Conservation (phyloP, 345 rosid species). For the Anastatica hierochuntica region DNA sequence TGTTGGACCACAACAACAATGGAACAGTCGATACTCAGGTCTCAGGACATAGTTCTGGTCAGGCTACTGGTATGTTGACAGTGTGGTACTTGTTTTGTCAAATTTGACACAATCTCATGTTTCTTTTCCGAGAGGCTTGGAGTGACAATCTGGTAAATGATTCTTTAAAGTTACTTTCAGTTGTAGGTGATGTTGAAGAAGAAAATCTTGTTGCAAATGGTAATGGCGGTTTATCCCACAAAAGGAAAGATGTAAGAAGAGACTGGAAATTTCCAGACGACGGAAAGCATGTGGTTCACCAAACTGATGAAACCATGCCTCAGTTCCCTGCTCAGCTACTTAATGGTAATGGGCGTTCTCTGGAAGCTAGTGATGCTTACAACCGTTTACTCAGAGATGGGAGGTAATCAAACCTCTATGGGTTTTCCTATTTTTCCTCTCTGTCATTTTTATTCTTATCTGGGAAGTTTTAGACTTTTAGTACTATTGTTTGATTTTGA, state of each 20-base stretch:
- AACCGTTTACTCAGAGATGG: slow-evolving; percentile 50
- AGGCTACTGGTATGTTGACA: slow-evolving; percentile 44
- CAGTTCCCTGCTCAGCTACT: slow-evolving; percentile 24
- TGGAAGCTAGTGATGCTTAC: slow-evolving; percentile 35
- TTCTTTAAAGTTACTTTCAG: slow-evolving; percentile 10
- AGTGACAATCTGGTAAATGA: no score
- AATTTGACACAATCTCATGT: no score
- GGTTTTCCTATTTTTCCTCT: slow-evolving; percentile 1
- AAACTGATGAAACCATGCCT: slow-evolving; percentile 24
- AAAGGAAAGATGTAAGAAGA: slow-evolving; percentile 26
- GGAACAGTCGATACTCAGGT: slow-evolving; percentile 23
- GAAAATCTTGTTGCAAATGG: slow-evolving; percentile 22
- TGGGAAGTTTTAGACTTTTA: slow-evolving; percentile 1
- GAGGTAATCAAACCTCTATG: slow-evolving; percentile 40
- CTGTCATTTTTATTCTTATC: background rate
- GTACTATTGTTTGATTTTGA: background rate
- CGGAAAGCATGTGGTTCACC: slow-evolving; percentile 29
- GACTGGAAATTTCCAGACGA: slow-evolving; percentile 30
- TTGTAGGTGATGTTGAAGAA: slow-evolving; percentile 35
- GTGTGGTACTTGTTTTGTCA: slow-evolving; percentile 9
- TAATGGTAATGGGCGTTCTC: slow-evolving; percentile 27
- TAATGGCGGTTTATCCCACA: slow-evolving; percentile 28
- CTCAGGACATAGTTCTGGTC: slow-evolving; percentile 23
- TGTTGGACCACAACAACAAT: slow-evolving; percentile 33
- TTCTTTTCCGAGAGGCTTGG: no score